Evolutionary conservation across 192 early-diverging fungal species (phyloP), one percentile per base, ranked within the genome.

Genomic region (Thamnidium elegans): DNA sequence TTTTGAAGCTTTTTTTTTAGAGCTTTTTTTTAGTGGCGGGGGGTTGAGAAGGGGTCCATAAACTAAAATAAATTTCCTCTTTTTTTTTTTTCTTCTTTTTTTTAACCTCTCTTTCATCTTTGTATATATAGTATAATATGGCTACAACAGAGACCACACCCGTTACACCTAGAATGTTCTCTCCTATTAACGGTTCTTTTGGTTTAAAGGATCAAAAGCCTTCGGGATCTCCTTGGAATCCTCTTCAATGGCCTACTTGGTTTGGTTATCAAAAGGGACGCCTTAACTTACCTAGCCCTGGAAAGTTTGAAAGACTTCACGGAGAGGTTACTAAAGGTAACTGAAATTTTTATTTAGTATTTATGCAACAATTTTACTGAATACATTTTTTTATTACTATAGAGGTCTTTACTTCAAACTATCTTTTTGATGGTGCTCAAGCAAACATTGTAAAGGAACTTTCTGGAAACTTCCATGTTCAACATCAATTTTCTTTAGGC

Each of bases 371-470:
- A 26, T 26, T 26, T 26, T 26, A 53, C 51, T 7, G 59, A 64
- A 53, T 50, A 45, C 43, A 44, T 14, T 26, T 14, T 58, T 55
- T 26, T 45, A 9, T 52, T 21, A 26, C 13, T 19, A 54, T 69
- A 94, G 88, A 76, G 55, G 86, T 89, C 19, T 89, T 96, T 76
- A 79, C 91, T 68, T 89, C 93, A 19, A 88, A 92, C 77, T 88
- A 90, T 76, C 75, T 93, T 67, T 92, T 98, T 72, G 94, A 99
- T 62, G 97, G 97, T 63, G 96, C 89, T 5, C 92, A 93, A 63
- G 92, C 94, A 55, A 94, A 98, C 65, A 82, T 98, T 64, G 86
- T 90, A 23, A 96, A 95, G 69, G 84, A 93, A n/a, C 77, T 97
- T 71, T 93, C 92, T 61, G 90, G 82, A 50, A 93, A 94, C 82